These are phyloP conservation scores for Venturia oleaginea DNA, from an alignment of 2,329 filamentous ascomycete genomes.

Conservation along the genomic window DNA sequence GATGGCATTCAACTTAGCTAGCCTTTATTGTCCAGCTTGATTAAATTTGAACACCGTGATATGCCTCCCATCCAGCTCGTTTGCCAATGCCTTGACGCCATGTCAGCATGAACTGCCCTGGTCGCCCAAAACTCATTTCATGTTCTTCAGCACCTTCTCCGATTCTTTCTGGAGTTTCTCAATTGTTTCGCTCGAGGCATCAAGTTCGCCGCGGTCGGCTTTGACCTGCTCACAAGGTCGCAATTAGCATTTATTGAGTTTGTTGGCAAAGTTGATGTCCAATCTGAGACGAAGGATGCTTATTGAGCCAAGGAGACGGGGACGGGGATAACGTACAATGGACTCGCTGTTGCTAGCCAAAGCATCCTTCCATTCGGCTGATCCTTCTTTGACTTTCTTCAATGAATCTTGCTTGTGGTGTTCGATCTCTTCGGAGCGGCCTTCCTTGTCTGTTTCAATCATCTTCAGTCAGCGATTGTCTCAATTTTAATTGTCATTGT, in stretches of 20 bases:
- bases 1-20: slow-evolving; percentile 3
- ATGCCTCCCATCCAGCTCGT: not conserved
- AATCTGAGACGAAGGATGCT: not conserved
- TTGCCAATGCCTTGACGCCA: not conserved
- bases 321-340: slow-evolving; percentile 42
- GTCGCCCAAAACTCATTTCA: not conserved
- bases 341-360: slow-evolving; percentile 74
- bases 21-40: not conserved
- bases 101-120: not conserved
- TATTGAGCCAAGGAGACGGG: not conserved
- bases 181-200: slow-evolving; percentile 36
- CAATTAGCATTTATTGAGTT: slow-evolving; percentile 1
- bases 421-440: slow-evolving; percentile 37
- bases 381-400: slow-evolving; percentile 45
- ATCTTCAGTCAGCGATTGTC: not conserved
- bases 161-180: slow-evolving; percentile 50
- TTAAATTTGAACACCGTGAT: not conserved
- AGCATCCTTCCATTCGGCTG: slow-evolving; percentile 67
- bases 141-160: slow-evolving; percentile 43
- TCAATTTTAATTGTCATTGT: not conserved
- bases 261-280: not conserved
- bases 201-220: slow-evolving; percentile 48
- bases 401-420: slow-evolving; percentile 54
- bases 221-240: slow-evolving; percentile 32
- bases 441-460: slow-evolving; percentile 31